Conservation (phyloP, 306 rosid species). For the Glycine tomentella region DNA sequence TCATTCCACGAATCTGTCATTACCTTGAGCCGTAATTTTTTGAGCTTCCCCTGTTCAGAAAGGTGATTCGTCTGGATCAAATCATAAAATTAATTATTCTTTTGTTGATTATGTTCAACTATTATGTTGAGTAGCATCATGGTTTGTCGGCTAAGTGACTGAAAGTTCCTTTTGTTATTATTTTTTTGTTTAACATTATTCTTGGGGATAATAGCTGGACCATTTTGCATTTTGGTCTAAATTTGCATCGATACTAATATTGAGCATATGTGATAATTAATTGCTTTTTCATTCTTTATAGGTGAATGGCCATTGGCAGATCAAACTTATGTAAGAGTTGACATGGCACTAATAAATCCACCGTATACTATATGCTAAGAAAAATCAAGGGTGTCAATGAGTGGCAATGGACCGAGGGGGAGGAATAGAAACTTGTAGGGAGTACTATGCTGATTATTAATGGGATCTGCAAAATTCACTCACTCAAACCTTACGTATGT, state of each 20-base stretch:
- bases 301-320: slow-evolving; percentile 42
- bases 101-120: slow-evolving; percentile 51
- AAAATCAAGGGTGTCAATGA: slow-evolving; percentile 51
- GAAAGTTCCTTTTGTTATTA: neutral
- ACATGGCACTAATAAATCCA: slow-evolving; percentile 42
- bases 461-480: slow-evolving; percentile 16
- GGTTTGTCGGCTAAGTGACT: slow-evolving; percentile 58
- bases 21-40: slow-evolving; percentile 55
- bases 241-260: slow-evolving; percentile 38
- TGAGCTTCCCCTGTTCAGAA: slow-evolving; percentile 10
- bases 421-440: neutral
- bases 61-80: slow-evolving; percentile 66
- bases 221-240: slow-evolving; percentile 49
- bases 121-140: slow-evolving; percentile 38
- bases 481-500: neutral
- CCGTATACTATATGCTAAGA: neutral
- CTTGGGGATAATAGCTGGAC: slow-evolving; percentile 13
- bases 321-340: slow-evolving; percentile 40
- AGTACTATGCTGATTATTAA: neutral
- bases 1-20: slow-evolving; percentile 51
- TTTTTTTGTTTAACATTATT: neutral
- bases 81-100: slow-evolving; percentile 56
- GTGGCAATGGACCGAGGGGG: slow-evolving; percentile 53
- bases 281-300: slow-evolving; percentile 4
- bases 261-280: slow-evolving; percentile 31